A percentile compares a stretch with the other conserved stretches of the same genome.
phyloP scores from a whole-genome alignment of 2,329 filamentous ascomycete genomes.

The Pseudogymnoascus sp. region DNA sequence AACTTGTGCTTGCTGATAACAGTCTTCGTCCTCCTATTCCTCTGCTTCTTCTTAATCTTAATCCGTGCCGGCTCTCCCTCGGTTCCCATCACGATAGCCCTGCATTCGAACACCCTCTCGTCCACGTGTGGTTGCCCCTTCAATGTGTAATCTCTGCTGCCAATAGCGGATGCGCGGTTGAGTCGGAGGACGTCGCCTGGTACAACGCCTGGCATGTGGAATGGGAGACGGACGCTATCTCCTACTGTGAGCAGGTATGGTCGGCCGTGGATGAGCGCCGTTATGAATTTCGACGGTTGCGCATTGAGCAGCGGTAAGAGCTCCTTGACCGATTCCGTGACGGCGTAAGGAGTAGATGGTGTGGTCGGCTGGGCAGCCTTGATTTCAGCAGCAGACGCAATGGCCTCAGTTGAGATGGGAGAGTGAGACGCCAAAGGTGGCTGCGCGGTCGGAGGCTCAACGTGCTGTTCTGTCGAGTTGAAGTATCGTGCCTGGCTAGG shows the following conservation, averaged over 20 bases:
- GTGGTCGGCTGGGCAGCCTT: conserved; percentile 15
- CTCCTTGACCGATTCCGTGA: conserved; percentile 48
- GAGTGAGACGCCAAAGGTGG: conserved; percentile 10
- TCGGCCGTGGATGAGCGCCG: conserved; percentile 67
- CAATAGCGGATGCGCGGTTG: conserved; percentile 73
- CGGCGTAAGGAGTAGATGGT: conserved; percentile 22
- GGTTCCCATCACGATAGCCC: conserved; percentile 73
- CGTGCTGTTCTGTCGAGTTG: conserved; percentile 41
- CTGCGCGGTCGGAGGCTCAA: conserved; percentile 30
- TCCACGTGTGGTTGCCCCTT: conserved; percentile 77
- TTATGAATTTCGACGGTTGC: conserved; percentile 71
- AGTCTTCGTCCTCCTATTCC: conserved; percentile 61
- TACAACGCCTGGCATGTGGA: conserved; percentile 64
- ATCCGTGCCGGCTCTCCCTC: conserved; percentile 71
- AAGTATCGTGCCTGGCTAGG: conserved; percentile 36
- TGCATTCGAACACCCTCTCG: conserved; percentile 73
- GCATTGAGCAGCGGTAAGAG: conserved; percentile 64
- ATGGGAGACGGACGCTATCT: conserved; percentile 68
- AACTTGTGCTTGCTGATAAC: conserved; percentile 86
- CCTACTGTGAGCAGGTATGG: conserved; percentile 73
- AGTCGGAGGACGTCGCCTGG: conserved; percentile 82
- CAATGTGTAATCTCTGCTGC: conserved; percentile 83
- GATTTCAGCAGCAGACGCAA: neutral
- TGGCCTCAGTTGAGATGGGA: conserved; percentile 10
- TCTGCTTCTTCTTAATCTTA: conserved; percentile 76